Base-by-base conservation (phyloP, 371 early-diverging fungal genomes). In the Apophysomyces ossiformis region DNA sequence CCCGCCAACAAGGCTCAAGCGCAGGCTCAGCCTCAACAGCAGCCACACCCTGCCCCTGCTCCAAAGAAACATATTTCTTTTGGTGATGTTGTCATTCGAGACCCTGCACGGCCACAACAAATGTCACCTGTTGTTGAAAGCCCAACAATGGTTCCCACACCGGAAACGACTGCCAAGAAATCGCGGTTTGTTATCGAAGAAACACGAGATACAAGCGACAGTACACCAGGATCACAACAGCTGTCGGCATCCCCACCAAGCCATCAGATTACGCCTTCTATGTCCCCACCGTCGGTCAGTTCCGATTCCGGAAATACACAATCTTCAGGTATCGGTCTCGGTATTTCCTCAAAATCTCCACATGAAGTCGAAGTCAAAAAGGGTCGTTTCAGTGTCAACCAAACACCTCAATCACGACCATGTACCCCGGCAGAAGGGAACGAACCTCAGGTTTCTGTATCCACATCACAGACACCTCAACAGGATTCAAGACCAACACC, bases 341-440 rank as follows among this genome's bases (percentile, higher is more conserved):
- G 54, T 2, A 50, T 63, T 32, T 50, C 41, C 12, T 63, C 16
- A 56, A 63, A 32, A 63, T 37, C 18, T 16, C 50, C 47, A 32
- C 56, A 39, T 61, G 65, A 67, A n/a, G 61, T 67, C 13, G 89
- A 85, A 76, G 70, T 87, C 9, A 85, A 79, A 67, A 88, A 86
- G 57, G 88, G 89, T 15, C 68, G 89, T n/a, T 89, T 89, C 64
- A 85, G 85, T 70, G 78, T 89, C 4, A 76, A 78, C n/a, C 85
- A 85, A 57, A 61, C 41, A 9, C 39, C 66, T 26, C 50, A 59
- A 16, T 60, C 66, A 46, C 41, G 54, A 21, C 54, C 54, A 32
- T 50, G 54, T 21, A 50, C 54, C 7, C 54, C 54, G 9, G 54
- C 54, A 36, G 39, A 57, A 47, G 61, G 39, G 26, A 57, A 15